phyloP scores from a whole-genome alignment of 306 rosid genomes.

The Malus fusca region DNA sequence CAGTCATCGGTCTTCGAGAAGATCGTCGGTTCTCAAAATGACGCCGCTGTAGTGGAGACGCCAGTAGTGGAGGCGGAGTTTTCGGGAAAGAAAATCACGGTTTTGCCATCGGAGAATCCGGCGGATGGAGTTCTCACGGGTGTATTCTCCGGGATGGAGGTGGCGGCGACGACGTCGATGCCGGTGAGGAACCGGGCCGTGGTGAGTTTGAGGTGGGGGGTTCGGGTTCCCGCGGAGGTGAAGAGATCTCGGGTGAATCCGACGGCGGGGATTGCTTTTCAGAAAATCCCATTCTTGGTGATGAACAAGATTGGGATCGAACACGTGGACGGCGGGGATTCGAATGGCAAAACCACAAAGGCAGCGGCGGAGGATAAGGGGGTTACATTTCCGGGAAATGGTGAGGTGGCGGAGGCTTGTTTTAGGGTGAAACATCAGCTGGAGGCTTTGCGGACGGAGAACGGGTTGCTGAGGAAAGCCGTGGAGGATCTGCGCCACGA shows the following conservation, averaged over 20 bases:
- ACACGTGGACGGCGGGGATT: slow-evolving; percentile 47
- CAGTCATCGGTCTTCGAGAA: slow-evolving; percentile 54
- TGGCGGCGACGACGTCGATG: slow-evolving; percentile 56
- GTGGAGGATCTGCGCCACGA: slow-evolving; percentile 79
- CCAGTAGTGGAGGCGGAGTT: slow-evolving; percentile 28
- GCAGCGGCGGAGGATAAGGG: background rate
- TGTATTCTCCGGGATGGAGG: slow-evolving; percentile 55
- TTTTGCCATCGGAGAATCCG: slow-evolving; percentile 9
- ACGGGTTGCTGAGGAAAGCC: slow-evolving; percentile 57
- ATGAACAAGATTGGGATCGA: slow-evolving; percentile 89
- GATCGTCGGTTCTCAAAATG: slow-evolving; percentile 3
- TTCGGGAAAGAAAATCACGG: slow-evolving; percentile 29
- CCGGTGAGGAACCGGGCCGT: slow-evolving; percentile 50
- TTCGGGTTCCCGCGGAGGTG: slow-evolving; percentile 61
- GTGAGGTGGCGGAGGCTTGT: slow-evolving; percentile 57
- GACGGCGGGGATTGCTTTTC: slow-evolving; percentile 38
- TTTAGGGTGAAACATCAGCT: slow-evolving; percentile 52
- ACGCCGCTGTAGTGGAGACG: slow-evolving; percentile 18
- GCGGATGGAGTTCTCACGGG: slow-evolving; percentile 26
- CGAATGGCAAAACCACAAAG: slow-evolving; percentile 3
- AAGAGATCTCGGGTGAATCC: slow-evolving; percentile 14
- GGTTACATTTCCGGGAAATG: slow-evolving; percentile 13
- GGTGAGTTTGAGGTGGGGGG: slow-evolving; percentile 74
- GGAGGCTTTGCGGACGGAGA: slow-evolving; percentile 57
- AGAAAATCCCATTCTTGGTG: slow-evolving; percentile 64